Evolutionary conservation across 495 filamentous ascomycete species (phyloP), one percentile per base, ranked within the genome.

Genomic region (Aspergillus campestris): DNA sequence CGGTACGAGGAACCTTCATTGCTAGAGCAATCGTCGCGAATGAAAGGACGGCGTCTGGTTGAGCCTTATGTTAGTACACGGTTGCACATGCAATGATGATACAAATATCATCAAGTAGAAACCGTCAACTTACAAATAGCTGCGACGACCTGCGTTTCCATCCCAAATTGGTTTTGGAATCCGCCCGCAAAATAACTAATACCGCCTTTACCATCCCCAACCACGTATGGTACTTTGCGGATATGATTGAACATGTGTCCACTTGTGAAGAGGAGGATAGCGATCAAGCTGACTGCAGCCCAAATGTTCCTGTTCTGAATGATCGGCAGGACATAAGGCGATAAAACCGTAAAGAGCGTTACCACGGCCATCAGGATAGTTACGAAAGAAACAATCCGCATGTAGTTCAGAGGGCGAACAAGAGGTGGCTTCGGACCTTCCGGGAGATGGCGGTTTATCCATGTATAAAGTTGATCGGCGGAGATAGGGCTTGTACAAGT

Each of bases 231-330:
- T 0, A 92, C 89, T 58, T 89, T 89, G 44, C 92, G 78, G 59
- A 99, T 99, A 54, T 97, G 92, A 66, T 97, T 97, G 76, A 90
- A 99, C 92, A 99, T 98, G 61, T 97, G 89, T 10, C 94, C 92
- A 51, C 83, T 89, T 31, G 87, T 97, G 70, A 99, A 99, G 30
- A 99, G 71, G 34, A 99, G 79, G 47, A 99, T 88, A 7, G 80
- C 77, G 52, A 99, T 87, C 41, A 99, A 69, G 59, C 86, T 91
- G 51, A 95, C 60, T 27, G 85, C 90, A 30, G 92, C 89, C 94
- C 92, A 99, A 27, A 96, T 66, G 47, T 92, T 96, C 43, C 90
- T 79, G 64, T 86, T 96, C 59, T 88, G 87, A 31, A 97, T 68
- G 44, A 95, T 60, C 27, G 94, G 92, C n/a, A 92, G 60, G 5